Base-by-base conservation (phyloP, 225 moss, liverwort and hornwort species). In the Polytrichum commune region DNA sequence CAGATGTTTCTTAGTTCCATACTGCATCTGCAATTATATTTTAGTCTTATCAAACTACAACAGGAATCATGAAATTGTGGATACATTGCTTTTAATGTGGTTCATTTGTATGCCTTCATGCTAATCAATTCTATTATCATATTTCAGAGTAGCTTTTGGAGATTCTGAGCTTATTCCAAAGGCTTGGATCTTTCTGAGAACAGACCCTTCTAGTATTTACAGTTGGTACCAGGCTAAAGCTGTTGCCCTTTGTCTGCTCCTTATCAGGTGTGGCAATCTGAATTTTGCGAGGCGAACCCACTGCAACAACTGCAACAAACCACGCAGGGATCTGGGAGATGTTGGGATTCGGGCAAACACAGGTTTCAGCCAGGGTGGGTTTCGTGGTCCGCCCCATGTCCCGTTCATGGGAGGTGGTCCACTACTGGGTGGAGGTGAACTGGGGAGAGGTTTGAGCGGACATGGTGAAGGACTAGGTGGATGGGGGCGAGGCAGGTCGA, bases 291-390 rank as follows among this genome's bases (percentile, higher is more conserved):
- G 97, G 58, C 83, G 97, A 67, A 98, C 97, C 53, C 97, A 98
- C 66, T 98, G 97, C 78, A 98, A 98, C 66, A 98, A 98, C 57
- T 98, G 97, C 82, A 98, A 98, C 77, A 98, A 98, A 74, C 88
- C 97, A 20, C 90, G 97, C 57, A 83, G 94, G 65, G 97, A 98
- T 69, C 80, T 98, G 72, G 92, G 90, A 65, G 93, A 89, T 19
- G 82, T 93, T 27, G 92, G 92, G 53, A 86, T 85, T 10, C 90
- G 90, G 61, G 89, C 83, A 6, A 86, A 83, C 55, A 87, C 82
- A 22, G 92, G 88, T 57, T 85, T 83, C 56, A 82, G 84, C 16
- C 88, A 85, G 66, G 77, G 82, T 60, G 89, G 92, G 65, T 94
- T 95, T 27, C 82, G 97, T 62, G 97, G 94, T 29, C 92, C 92